phyloP scores from a whole-genome alignment of 495 filamentous ascomycete genomes.

The Neurospora sp. region DNA sequence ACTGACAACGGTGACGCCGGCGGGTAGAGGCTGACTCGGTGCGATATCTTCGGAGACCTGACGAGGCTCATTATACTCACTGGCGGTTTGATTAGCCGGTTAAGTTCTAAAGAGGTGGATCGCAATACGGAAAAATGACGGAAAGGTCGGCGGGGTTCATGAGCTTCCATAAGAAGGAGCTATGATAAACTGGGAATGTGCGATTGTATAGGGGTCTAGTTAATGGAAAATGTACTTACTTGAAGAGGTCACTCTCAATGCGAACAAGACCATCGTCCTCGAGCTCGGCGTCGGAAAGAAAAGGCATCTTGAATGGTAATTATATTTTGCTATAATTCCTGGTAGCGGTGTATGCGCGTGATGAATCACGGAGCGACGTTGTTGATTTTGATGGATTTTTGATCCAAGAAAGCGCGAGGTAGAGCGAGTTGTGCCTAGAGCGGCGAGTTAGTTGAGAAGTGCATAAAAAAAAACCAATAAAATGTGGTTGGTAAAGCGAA shows the following conservation, averaged over 20 bases:
- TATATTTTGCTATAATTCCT: not conserved
- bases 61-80: not conserved
- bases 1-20: constrained; percentile 14
- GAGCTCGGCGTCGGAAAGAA: not conserved
- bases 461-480: not conserved
- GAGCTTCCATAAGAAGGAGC: not conserved
- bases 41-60: not conserved
- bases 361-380: not conserved
- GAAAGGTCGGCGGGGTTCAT: not conserved
- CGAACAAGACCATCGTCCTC: constrained; percentile 9
- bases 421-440: not conserved
- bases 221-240: constrained; percentile 9
- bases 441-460: not conserved
- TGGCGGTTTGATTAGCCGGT: not conserved
- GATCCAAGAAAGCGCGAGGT: not conserved
- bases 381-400: not conserved
- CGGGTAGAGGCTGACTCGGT: not conserved
- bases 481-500: not conserved
- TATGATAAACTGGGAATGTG: not conserved
- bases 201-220: not conserved
- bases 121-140: not conserved
- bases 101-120: not conserved
- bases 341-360: not conserved
- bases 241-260: constrained; percentile 16
- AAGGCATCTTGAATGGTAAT: constrained; percentile 5